Base-by-base conservation (phyloP, 306 rosid species). In the Potentilla sterilis region DNA sequence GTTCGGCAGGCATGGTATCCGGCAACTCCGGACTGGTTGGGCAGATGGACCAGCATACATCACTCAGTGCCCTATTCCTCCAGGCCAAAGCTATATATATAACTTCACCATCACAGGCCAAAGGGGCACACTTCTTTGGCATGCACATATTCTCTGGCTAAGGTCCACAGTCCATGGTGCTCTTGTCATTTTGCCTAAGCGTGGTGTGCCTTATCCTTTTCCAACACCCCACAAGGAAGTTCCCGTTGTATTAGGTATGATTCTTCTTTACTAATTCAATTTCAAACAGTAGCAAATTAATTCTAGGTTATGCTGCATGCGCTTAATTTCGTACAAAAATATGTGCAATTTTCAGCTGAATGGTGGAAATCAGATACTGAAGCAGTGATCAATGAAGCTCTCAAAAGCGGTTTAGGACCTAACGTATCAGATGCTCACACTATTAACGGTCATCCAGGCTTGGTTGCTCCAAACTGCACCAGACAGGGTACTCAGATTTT, bases 301-400 rank as follows among this genome's bases (percentile, higher is more conserved):
- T 58, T 28, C 32, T 24, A 57, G 66, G 10, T 32, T 73, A 19
- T 24, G 42, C 44, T 57, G 41, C 28, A 28, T 28, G 28, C 7
- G 66, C 4, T 72, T 12, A 38, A 14, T 22, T 22, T 22, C 32
- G 16, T 73, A 1, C 2, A 55, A 57, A 15, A 58, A 22, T 16
- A n/a, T 42, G 43, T 2, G 68, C 34, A 14, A 73, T 40, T 80
- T 82, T 69, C 79, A 93, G 98, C 83, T 76, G 98, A 91, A 75
- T 93, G 98, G 98, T 93, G 98, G 98, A 93, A 93, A 78, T 93
- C 98, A 10, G 97, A 93, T 67, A 91, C 97, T 3, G 98, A 93
- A 78, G 85, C 87, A 7, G 79, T 93, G 41, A 87, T 93, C 80
- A 93, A 93, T 74, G 91, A 91, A 85, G 98, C 98, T 66, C 75